These are phyloP conservation scores for Leccinum obscurum DNA, from an alignment of 768 basidiomycete species.

Conservation along the genomic window DNA sequence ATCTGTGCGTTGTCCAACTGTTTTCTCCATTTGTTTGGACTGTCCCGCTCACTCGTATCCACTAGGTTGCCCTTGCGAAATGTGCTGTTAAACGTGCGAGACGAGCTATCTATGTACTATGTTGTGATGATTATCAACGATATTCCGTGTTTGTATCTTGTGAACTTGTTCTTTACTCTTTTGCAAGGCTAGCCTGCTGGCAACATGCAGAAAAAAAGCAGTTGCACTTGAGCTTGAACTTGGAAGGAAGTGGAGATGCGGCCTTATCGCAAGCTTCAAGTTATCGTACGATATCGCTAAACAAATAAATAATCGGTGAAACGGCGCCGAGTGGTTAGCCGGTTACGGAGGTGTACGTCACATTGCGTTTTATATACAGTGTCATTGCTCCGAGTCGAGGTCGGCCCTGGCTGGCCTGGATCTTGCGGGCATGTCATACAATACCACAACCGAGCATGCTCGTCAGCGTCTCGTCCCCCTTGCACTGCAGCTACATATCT, in stretches of 20 bases:
- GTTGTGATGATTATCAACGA: conserved; percentile 3
- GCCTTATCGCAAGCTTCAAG: not conserved
- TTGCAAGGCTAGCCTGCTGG: not conserved
- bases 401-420: too few species aligned
- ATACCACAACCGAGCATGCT: too few species aligned
- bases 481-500: too few species aligned
- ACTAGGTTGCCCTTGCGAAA: conserved; percentile 79
- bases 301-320: not conserved
- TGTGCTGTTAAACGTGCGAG: conserved; percentile 55
- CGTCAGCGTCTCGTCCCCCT: too few species aligned
- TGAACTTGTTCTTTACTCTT: not conserved
- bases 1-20: conserved; percentile 50
- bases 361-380: not conserved
- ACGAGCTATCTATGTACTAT: conserved; percentile 2
- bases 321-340: not conserved
- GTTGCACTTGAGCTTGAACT: not conserved
- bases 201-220: not conserved
- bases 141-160: conserved; percentile 17
- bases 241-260: not conserved
- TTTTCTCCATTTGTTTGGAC: not conserved
- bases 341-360: not conserved
- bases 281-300: not conserved
- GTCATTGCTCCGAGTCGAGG: too few species aligned
- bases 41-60: not conserved
- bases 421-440: too few species aligned